Evolutionary conservation across 2,329 filamentous ascomycete species (phyloP).

Genomic region (Ceratocystis variospora): DNA sequence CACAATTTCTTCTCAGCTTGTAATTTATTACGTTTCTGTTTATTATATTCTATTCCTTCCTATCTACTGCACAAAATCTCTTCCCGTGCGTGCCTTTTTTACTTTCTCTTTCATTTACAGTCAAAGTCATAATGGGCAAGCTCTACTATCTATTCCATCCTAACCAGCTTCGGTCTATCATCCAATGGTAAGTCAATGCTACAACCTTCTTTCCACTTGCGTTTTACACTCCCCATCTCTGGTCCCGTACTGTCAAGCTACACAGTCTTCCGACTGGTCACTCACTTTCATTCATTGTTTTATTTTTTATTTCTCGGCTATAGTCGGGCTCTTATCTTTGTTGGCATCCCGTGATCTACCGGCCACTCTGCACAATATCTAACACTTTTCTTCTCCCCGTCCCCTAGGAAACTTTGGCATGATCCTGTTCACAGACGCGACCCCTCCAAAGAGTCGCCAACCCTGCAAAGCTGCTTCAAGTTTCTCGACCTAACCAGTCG

Average conservation of each 20-base stretch:
- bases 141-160: constrained; percentile 66
- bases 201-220: not conserved
- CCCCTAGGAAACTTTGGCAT: constrained; percentile 85
- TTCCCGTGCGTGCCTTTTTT: constrained; percentile 6
- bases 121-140: constrained; percentile 40
- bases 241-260: not conserved
- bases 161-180: constrained; percentile 61
- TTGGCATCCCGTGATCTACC: constrained; percentile 7
- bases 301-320: not conserved
- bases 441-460: constrained; percentile 56
- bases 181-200: constrained; percentile 59
- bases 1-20: not conserved
- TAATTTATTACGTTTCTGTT: not conserved
- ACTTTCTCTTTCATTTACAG: not conserved
- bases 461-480: constrained; percentile 70
- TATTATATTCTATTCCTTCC: not conserved
- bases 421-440: constrained; percentile 81
- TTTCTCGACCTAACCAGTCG: constrained; percentile 80
- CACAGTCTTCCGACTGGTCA: not conserved
- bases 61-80: not conserved
- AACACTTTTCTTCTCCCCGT: constrained; percentile 3
- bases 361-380: not conserved
- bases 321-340: not conserved
- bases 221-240: constrained; percentile 17
- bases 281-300: not conserved